Base-by-base conservation (phyloP, 495 filamentous ascomycete genomes). In the Daldinia grandis region DNA sequence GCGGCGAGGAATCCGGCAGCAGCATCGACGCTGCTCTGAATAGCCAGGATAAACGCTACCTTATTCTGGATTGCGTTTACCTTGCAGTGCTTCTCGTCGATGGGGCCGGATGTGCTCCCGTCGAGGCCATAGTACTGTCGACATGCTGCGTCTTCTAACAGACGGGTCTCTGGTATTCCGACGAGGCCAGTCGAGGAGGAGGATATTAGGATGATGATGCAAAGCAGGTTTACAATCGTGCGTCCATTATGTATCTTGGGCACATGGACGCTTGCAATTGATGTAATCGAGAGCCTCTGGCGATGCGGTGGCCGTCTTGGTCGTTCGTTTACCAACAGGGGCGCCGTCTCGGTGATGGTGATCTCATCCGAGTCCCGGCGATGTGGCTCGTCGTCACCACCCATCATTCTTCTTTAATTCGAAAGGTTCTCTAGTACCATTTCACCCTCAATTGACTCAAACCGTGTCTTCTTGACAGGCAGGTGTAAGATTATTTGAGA, bases 41-140 rank as follows among this genome's bases (percentile, higher is more conserved):
- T 65, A 3, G 77, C 80, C 19, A 79, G 54, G 37, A 80, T 58
- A 17, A 77, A 73, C 9, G 77, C 78, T 40, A 81, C 62, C 19
- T 77, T 53, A 1, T 66, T 58, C 68, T 81, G 80, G 30, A 81
- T 76, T 17, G 64, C 56, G 31, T 76, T 64, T 25, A 15, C 72
- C 51, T 81, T 81, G 66, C 78, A 81, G 27, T 75, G 31, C 5
- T 61, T 50, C 78, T 81, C 80, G 49, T 78, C 71, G 51, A 81
- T 78, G 1, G 70, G 65, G 10, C 27, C 55, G 15, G 58, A 50
- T 2, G 68, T 21, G 31, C 40, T 51, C 31, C 68, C 47, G 1
- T 37, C 14, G 24, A 69, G 12, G 15, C 66, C 64, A 51, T 77
- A 79, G 56, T 80, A 74, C 30, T 76, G 67, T 27, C 76, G 75